phyloP scores from a whole-genome alignment of 2,329 filamentous ascomycete genomes.

The Scopulariopsis brevicaulis region DNA sequence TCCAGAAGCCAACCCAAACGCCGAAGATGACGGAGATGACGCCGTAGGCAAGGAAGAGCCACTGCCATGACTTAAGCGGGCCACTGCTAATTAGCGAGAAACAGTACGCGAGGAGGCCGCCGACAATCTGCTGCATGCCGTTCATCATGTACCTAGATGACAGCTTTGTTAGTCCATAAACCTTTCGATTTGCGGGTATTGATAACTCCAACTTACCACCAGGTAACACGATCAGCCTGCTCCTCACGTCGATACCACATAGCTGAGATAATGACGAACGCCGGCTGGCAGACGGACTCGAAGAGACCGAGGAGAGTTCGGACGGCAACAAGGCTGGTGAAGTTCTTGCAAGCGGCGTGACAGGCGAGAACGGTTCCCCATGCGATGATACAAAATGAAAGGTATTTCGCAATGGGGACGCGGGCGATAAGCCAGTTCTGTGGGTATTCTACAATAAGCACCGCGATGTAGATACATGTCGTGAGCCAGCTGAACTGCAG shows the following conservation, averaged over 20 bases:
- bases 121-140: slow-evolving; percentile 60
- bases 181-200: neutral
- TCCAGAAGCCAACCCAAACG: slow-evolving; percentile 49
- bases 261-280: slow-evolving; percentile 53
- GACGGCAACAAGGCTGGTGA: slow-evolving; percentile 45
- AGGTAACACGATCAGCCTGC: slow-evolving; percentile 54
- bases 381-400: slow-evolving; percentile 49
- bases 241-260: slow-evolving; percentile 65
- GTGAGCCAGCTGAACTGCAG: slow-evolving; percentile 57
- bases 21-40: slow-evolving; percentile 51
- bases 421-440: slow-evolving; percentile 49
- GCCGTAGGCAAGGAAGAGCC: slow-evolving; percentile 58
- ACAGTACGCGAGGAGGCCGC: slow-evolving; percentile 58
- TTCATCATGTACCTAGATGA: slow-evolving; percentile 57
- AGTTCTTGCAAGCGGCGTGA: slow-evolving; percentile 50
- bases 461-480: slow-evolving; percentile 63
- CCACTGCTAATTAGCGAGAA: slow-evolving; percentile 39
- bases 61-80: slow-evolving; percentile 53
- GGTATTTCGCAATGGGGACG: slow-evolving; percentile 57
- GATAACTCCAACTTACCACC: slow-evolving; percentile 36
- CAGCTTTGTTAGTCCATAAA: neutral
- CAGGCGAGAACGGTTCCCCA: slow-evolving; percentile 52
- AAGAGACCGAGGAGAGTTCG: slow-evolving; percentile 60
- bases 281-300: slow-evolving; percentile 58
- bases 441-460: slow-evolving; percentile 61